Evolutionary conservation across 2,329 filamentous ascomycete species (phyloP), one percentile per base, ranked within the genome.

Genomic region (Hypoxylon rubiginosum): DNA sequence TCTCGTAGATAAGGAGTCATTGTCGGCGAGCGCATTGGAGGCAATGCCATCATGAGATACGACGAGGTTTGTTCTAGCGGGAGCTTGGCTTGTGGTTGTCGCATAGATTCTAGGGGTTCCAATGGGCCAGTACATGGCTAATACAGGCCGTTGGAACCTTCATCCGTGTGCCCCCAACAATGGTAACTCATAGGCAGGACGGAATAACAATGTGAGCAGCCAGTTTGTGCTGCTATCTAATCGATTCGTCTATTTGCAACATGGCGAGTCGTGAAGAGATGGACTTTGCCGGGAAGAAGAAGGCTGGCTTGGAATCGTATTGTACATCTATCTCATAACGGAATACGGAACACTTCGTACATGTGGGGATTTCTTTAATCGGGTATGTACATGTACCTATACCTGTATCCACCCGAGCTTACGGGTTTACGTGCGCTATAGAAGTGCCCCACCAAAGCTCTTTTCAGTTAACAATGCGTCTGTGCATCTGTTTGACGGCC

Each of bases 41-140:
- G 82, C 70, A 73, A 88, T 82, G 77, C 90, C 90, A 82, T 92
- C 87, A 71, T 90, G 85, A 57, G 85, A 87, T 66, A 88, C 80
- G 67, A 85, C 81, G 62, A 84, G 77, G 67, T 82, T 84, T 71
- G 84, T 60, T 50, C 68, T 79, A 60, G 81, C 79, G 59, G 83
- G 79, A 71, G 84, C 80, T 78, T 85, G 85, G 76, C 86, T 87
- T 81, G 88, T 92, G 82, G 86, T 92, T 73, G 91, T 91, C 76
- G 92, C 90, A 83, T 93, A 95, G 79, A 94, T 90, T 79, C 90
- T 90, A 77, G 93, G 92, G 78, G 92, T 92, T 79, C 92, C 92
- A 79, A 94, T 88, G 76, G 93, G 93, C 93, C 93, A 97, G 86
- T 97, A 97, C 93, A 96, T 97, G 85, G 82, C 84, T 75, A 71